Evolutionary conservation across 192 early-diverging fungal genomes (phyloP).

Genomic region (Kickxella alabastrina): DNA sequence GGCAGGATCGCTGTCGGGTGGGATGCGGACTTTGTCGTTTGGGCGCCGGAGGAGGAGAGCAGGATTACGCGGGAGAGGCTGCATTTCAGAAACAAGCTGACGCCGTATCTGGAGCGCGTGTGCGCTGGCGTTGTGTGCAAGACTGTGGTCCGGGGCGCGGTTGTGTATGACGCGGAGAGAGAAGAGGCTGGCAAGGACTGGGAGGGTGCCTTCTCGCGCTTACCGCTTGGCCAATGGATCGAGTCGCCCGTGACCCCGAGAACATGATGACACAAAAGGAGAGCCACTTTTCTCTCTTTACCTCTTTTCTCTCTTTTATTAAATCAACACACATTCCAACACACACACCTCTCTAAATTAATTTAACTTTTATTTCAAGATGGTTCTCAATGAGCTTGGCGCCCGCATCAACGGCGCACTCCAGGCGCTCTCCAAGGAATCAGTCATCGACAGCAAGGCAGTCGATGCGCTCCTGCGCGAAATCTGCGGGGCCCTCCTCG

Average conservation of each 20-base stretch:
- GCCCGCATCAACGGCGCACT: constrained; percentile 82
- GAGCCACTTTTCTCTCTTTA: background rate
- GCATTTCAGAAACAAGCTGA: constrained; percentile 79
- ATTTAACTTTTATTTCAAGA: too few relatives aligned
- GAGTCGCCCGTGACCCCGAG: constrained; percentile 24
- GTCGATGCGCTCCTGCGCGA: constrained; percentile 80
- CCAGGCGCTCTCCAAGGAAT: constrained; percentile 68
- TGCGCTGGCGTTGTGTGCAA: constrained; percentile 65
- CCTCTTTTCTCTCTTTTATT: background rate
- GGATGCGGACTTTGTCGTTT: constrained; percentile 79
- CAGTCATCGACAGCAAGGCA: constrained; percentile 88
- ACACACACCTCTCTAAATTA: too few relatives aligned
- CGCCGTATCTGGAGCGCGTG: constrained; percentile 64
- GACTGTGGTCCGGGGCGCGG: constrained; percentile 66
- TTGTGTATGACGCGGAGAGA: constrained; percentile 47
- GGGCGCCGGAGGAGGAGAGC: constrained; percentile 65
- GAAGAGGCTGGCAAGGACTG: constrained; percentile 8
- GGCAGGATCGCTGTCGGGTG: constrained; percentile 64
- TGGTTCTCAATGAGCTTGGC: constrained; percentile 91
- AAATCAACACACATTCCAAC: constrained; percentile 1
- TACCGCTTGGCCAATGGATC: constrained; percentile 46
- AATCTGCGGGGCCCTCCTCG: constrained; percentile 81
- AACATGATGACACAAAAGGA: background rate
- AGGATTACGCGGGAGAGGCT: constrained; percentile 59
- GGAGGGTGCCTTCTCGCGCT: constrained; percentile 32